Percentiles rank a stretch among this genome's conserved stretches.
These are phyloP conservation scores for Naganishia friedmannii DNA, from an alignment of 768 basidiomycete genomes.

Conservation along the genomic window DNA sequence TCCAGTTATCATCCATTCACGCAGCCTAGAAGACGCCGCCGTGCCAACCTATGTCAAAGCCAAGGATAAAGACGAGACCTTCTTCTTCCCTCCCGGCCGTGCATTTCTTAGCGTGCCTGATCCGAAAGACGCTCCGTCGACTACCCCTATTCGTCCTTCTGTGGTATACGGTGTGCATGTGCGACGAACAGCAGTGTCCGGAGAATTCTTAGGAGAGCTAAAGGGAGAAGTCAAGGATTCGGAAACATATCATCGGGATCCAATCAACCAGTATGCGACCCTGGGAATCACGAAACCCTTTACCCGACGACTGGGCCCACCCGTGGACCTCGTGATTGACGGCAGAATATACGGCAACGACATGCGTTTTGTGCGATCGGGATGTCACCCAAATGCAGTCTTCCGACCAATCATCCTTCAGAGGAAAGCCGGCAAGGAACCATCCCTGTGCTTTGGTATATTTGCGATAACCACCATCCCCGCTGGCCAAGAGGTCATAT, in stretches of 20 bases:
- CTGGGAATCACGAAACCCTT: conserved; percentile 76
- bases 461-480: conserved; percentile 74
- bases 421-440: conserved; percentile 31
- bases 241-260: conserved; percentile 68
- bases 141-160: conserved; percentile 36
- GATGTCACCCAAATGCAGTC: conserved; percentile 68
- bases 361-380: conserved; percentile 63
- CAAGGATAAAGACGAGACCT: conserved; percentile 38
- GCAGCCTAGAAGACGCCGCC: conserved; percentile 34
- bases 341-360: conserved; percentile 67
- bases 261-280: conserved; percentile 75
- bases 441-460: conserved; percentile 67
- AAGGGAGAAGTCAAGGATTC: conserved; percentile 66
- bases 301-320: conserved; percentile 74
- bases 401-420: conserved; percentile 59
- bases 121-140: conserved; percentile 28
- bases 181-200: conserved; percentile 59
- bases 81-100: conserved; percentile 27
- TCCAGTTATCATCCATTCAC: conserved; percentile 38
- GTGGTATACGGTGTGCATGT: conserved; percentile 64
- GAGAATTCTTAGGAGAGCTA: conserved; percentile 64
- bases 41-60: conserved; percentile 33
- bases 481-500: conserved; percentile 76
- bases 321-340: conserved; percentile 75
- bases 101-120: conserved; percentile 18